Percentiles rank a stretch among this genome's conserved stretches.
phyloP scores from a whole-genome alignment of 495 filamentous ascomycete genomes.

The Neurospora tetraspora region DNA sequence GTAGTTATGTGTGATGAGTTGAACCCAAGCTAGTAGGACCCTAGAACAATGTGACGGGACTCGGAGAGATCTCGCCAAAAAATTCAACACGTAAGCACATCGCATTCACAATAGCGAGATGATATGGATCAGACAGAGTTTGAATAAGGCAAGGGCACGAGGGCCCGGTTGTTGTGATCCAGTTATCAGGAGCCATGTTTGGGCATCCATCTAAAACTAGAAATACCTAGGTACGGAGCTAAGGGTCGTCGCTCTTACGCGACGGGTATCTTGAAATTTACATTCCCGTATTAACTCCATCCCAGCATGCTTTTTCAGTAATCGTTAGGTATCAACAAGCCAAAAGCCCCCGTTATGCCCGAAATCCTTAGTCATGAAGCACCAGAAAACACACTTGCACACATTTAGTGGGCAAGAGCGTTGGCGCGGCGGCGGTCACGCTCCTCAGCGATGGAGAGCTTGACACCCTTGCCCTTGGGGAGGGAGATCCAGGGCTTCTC shows the following conservation, averaged over 20 bases:
- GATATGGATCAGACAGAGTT: not conserved
- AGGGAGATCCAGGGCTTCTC: constrained; percentile 99
- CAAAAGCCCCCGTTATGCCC: constrained; percentile 12
- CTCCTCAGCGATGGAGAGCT: constrained; percentile 97
- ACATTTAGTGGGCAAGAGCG: constrained; percentile 50
- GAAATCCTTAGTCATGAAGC: constrained; percentile 3
- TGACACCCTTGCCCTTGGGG: constrained; percentile 99
- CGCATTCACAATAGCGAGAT: not conserved
- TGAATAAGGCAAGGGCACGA: not conserved
- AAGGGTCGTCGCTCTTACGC: not conserved
- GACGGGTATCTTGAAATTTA: not conserved
- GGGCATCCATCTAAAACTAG: not conserved
- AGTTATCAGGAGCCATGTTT: not conserved
- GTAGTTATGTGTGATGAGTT: not conserved
- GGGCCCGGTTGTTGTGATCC: not conserved
- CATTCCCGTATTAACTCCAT: constrained; percentile 11
- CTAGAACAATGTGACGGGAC: not conserved
- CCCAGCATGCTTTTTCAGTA: constrained; percentile 19
- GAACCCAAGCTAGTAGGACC: not conserved
- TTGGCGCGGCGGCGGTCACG: constrained; percentile 85
- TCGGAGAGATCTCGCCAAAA: not conserved
- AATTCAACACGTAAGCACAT: not conserved
- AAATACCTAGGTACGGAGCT: not conserved
- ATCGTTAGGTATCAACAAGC: constrained; percentile 14
- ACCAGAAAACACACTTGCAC: not conserved